A percentile compares a stretch with the other conserved stretches of the same genome.
Conservation (phyloP, 1,139 yeast species). For the Yamadazyma mexicana region DNA sequence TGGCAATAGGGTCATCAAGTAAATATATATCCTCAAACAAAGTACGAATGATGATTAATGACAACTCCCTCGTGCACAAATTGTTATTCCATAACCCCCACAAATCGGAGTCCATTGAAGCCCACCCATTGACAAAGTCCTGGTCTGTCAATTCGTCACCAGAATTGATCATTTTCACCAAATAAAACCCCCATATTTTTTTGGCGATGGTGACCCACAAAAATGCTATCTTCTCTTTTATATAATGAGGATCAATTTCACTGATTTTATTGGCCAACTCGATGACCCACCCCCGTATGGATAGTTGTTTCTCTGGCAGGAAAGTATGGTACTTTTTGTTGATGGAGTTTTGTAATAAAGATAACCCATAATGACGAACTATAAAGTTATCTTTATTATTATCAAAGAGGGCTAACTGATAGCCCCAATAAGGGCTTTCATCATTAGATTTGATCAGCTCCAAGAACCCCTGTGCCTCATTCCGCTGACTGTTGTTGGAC, state of each 20-base stretch:
- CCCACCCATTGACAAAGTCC: slow-evolving; percentile 76
- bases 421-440: slow-evolving; percentile 93
- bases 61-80: slow-evolving; percentile 66
- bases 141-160: slow-evolving; percentile 24
- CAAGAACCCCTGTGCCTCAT: slow-evolving; percentile 69
- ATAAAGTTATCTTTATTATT: slow-evolving; percentile 64
- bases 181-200: slow-evolving; percentile 78
- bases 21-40: slow-evolving; percentile 92
- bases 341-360: slow-evolving; percentile 74
- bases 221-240: slow-evolving; percentile 85
- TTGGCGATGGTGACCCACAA: slow-evolving; percentile 95
- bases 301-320: slow-evolving; percentile 62
- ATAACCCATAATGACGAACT: slow-evolving; percentile 88
- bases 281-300: slow-evolving; percentile 81
- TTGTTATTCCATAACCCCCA: slow-evolving; percentile 72
- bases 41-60: slow-evolving; percentile 77
- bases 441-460: slow-evolving; percentile 75
- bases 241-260: slow-evolving; percentile 78
- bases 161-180: slow-evolving; percentile 25
- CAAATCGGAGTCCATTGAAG: slow-evolving; percentile 78
- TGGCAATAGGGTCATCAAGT: slow-evolving; percentile 87
- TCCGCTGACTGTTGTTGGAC: slow-evolving; percentile 62
- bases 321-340: slow-evolving; percentile 52
- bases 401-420: slow-evolving; percentile 68
- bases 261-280: slow-evolving; percentile 66